Base-by-base conservation (phyloP, 2,329 filamentous ascomycete species). In the Talaromyces atroroseus region DNA sequence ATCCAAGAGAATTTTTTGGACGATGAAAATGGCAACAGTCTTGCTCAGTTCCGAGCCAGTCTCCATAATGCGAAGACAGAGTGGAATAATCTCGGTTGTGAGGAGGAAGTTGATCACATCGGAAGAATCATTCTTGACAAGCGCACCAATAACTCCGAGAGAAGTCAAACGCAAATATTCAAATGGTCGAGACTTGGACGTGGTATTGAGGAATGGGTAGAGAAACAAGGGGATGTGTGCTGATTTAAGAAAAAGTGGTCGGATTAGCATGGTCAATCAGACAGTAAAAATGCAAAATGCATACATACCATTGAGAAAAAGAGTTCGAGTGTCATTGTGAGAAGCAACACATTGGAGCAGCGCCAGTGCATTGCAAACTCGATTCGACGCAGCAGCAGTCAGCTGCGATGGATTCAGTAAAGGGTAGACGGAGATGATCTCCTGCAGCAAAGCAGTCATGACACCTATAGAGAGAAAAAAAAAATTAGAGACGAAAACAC, bases 91-190 rank as follows among this genome's bases (percentile, higher is more conserved):
- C 76, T 99, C 94, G 29, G 94, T 99, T 1, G 94, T 97, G 49
- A 99, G 81, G 54, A 99, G 86, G 71, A 99, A 99, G 78, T 97
- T 97, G 78, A 99, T 99, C 59, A 97, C 94, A 69, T 97, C 94
- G 18, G 90, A 92, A 2, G 92, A 96, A 76, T 99, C 94, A 69
- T 99, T 99, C 82, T 99, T 99, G 59, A 99, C 94, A 47, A 99
- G 80, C 1, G 94, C 94, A 57, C 94, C 94, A 63, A 99, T 97
- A 29, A 99, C 94, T 54, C 94, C 94, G 21, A 99, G 83, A 18
- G 92, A 96, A 0, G 94, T 99, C 34, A 99, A 83, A 52, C 94
- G 90, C 53, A 99, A 83, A 70, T 99, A 99, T 73, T 99, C 94
- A 71, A 97, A 99, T 0, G 94, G 94, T 53, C 94, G 85, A 32